A percentile compares a stretch with the other conserved stretches of the same genome.
These are phyloP conservation scores for Suhomyces coccinellae DNA, from an alignment of 1,139 yeast species.

Conservation along the genomic window DNA sequence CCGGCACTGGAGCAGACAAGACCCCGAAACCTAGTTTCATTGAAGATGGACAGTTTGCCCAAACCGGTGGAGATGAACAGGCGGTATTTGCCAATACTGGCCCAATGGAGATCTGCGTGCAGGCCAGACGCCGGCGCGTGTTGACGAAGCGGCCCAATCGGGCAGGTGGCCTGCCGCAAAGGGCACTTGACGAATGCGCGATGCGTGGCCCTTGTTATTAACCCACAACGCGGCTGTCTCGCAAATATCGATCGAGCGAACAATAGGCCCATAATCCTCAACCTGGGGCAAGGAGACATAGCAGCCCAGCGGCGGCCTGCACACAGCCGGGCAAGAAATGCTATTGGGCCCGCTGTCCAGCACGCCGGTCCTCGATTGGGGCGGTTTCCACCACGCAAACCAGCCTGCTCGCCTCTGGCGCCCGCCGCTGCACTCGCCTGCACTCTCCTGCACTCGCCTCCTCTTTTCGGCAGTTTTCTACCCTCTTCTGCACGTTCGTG, in stretches of 20 bases:
- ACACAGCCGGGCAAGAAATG: background rate
- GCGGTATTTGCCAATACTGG: background rate
- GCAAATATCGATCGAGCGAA: background rate
- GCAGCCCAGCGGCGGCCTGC: background rate
- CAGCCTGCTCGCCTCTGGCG: background rate
- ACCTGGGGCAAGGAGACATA: too few species aligned
- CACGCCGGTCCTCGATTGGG: too few species aligned
- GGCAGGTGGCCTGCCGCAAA: slow-evolving; percentile 3
- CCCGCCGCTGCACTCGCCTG: background rate
- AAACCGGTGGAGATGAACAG: too few species aligned
- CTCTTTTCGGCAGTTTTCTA: background rate
- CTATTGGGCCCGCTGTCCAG: background rate
- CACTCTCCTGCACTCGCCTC: background rate
- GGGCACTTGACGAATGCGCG: slow-evolving; percentile 2
- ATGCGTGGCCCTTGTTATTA: background rate
- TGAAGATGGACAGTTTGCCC: too few species aligned
- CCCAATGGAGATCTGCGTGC: background rate
- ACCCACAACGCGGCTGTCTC: slow-evolving; percentile 2
- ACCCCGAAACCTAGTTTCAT: background rate
- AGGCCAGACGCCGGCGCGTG: background rate
- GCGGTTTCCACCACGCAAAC: too few species aligned
- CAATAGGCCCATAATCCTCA: background rate
- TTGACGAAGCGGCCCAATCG: slow-evolving; percentile 1
- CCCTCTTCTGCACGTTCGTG: background rate
- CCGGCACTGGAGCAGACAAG: background rate